Percentiles rank a stretch among this genome's conserved stretches.
These are phyloP conservation scores for Fraxinus nigra DNA, from an alignment of 305 asterid species.

Conservation along the genomic window DNA sequence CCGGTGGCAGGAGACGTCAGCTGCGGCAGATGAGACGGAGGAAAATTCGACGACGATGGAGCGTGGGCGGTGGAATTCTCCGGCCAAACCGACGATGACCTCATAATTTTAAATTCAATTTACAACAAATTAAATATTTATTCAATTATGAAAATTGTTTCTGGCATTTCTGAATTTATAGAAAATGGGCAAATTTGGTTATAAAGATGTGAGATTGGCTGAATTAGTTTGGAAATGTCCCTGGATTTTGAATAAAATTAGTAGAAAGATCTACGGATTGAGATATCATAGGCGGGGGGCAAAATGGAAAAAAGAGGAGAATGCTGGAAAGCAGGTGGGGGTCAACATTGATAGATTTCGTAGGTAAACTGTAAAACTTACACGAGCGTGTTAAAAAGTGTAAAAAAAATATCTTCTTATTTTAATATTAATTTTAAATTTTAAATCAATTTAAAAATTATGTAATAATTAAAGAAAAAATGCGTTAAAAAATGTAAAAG, in stretches of 20 bases:
- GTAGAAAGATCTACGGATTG: background rate
- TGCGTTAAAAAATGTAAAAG: too few species aligned
- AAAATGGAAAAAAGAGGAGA: too few species aligned
- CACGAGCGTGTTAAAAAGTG: too few species aligned
- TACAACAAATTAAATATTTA: slow-evolving; percentile 23
- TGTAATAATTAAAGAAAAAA: too few species aligned
- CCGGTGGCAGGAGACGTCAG: slow-evolving; percentile 20
- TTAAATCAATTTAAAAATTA: too few species aligned
- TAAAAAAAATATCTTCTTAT: too few species aligned
- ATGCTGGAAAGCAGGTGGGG: too few species aligned
- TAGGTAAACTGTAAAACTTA: too few species aligned
- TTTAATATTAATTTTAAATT: too few species aligned
- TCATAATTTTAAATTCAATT: slow-evolving; percentile 36
- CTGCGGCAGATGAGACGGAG: slow-evolving; percentile 23
- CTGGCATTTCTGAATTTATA: background rate
- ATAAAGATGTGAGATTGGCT: slow-evolving; percentile 23
- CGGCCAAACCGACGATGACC: slow-evolving; percentile 46
- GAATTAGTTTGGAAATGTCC: slow-evolving; percentile 24
- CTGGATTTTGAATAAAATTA: slow-evolving; percentile 23
- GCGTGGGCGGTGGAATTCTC: slow-evolving; percentile 43
- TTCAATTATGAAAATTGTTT: background rate
- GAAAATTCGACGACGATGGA: slow-evolving; percentile 34
- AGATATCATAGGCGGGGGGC: too few species aligned
- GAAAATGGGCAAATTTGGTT: background rate
- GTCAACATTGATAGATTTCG: too few species aligned